Evolutionary conservation across 108 stramenopile species (phyloP), one percentile per base, ranked within the genome.

Genomic region (Licmophora abbreviata): DNA sequence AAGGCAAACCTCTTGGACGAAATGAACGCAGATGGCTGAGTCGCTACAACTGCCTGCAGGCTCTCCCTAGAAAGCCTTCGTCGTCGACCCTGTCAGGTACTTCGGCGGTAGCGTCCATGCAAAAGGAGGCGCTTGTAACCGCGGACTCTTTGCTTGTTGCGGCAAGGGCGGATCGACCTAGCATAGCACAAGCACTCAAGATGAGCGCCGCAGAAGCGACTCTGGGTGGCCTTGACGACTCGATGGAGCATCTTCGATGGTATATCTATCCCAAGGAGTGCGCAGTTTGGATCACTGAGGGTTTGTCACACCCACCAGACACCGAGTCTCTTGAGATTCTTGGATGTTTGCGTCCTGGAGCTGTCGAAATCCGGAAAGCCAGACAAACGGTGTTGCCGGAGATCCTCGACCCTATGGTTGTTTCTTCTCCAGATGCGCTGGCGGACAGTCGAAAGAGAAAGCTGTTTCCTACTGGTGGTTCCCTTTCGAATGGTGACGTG

Each of bases 191-290:
- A 60, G 70, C 83, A 0, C 56, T 83, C 33, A 86, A 85, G 63
- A 85, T 87, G 83, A 76, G 48, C 24, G 70, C 72, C 48, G 54
- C 61, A 14, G 60, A 54, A 51, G 30, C 53, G 9, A 63, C 61
- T 11, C 27, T 31, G 14, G 58, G 59, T 17, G 63, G 63, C 6
- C 48, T 61, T 29, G 62, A 71, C 46, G 62, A 71, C 29, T 34
- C 63, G n/a, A 57, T 75, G 20, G 81, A 87, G 29, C 73, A 65
- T 18, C 56, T 89, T 49, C 58, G 88, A 12, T 89, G 88, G 88
- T 89, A 73, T 71, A 77, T 81, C 14, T 83, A 85, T 62, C 81
- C 66, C 17, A 74, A 66, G 52, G 88, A 89, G 41, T 60, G 61
- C 12, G 83, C 78, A 1, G 42, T 48, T 23, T 65, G 37, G 27